Evolutionary conservation across 768 basidiomycete species (phyloP).

Genomic region (Pulveroboletus sp.): DNA sequence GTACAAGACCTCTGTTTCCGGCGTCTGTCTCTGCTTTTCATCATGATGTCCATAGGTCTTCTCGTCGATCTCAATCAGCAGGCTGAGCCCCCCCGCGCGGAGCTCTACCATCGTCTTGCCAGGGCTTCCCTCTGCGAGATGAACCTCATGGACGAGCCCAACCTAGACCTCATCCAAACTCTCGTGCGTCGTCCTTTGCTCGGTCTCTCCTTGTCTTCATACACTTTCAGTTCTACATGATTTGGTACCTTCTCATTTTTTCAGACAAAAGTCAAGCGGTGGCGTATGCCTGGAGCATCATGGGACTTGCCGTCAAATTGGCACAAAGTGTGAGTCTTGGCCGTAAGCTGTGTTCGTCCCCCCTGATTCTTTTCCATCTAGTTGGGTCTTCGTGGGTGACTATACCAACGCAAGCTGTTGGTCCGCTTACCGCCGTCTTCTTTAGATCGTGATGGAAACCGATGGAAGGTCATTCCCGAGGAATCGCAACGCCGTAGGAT

Average conservation of each 20-base stretch:
- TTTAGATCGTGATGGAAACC: slow-evolving; percentile 63
- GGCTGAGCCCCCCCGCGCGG: slow-evolving; percentile 53
- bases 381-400: slow-evolving; percentile 63
- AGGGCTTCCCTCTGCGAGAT: slow-evolving; percentile 68
- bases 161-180: slow-evolving; percentile 67
- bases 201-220: slow-evolving; percentile 29
- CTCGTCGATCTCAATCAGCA: slow-evolving; percentile 60
- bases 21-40: slow-evolving; percentile 61
- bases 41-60: slow-evolving; percentile 70
- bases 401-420: slow-evolving; percentile 1
- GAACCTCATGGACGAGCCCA: slow-evolving; percentile 70
- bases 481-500: slow-evolving; percentile 66
- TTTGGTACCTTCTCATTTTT: slow-evolving; percentile 71
- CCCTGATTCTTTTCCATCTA: slow-evolving; percentile 25
- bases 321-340: slow-evolving; percentile 60
- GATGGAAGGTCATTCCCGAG: slow-evolving; percentile 64
- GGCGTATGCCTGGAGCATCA: slow-evolving; percentile 71
- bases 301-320: slow-evolving; percentile 70
- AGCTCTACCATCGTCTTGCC: slow-evolving; percentile 63
- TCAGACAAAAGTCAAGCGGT: slow-evolving; percentile 71
- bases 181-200: slow-evolving; percentile 40
- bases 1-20: slow-evolving; percentile 61
- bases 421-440: slow-evolving; percentile 25
- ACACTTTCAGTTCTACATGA: slow-evolving; percentile 58
- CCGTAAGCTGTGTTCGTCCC: neutral